These are phyloP conservation scores for Hyphopichia khmerensis DNA, from an alignment of 1,139 yeast genomes.

Conservation along the genomic window DNA sequence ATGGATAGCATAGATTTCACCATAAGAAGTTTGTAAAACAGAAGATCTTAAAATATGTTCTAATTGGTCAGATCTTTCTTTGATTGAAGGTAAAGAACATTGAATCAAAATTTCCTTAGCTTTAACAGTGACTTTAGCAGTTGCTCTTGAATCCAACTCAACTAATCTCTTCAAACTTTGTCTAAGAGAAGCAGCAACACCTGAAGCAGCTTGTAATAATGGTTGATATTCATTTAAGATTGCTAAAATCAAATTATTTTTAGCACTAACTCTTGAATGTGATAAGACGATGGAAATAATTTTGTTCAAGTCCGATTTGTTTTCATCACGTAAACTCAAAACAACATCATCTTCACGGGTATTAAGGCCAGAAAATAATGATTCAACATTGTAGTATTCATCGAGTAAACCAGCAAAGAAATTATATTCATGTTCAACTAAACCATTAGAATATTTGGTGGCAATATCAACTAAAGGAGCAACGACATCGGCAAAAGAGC, in stretches of 20 bases:
- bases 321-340: constrained; percentile 80
- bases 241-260: constrained; percentile 85
- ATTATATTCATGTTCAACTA: constrained; percentile 77
- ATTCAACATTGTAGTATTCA: constrained; percentile 76
- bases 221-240: constrained; percentile 82
- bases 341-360: constrained; percentile 85
- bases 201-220: constrained; percentile 62
- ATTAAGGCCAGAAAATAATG: constrained; percentile 70
- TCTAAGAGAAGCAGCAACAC: constrained; percentile 69
- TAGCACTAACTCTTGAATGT: constrained; percentile 90
- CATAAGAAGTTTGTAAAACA: constrained; percentile 85
- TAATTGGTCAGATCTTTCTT: constrained; percentile 94
- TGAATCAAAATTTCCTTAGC: constrained; percentile 96
- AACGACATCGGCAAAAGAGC: constrained; percentile 53
- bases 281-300: constrained; percentile 78
- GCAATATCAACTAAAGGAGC: constrained; percentile 77
- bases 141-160: constrained; percentile 82
- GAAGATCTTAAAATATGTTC: constrained; percentile 93
- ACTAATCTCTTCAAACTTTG: constrained; percentile 74
- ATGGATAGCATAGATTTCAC: constrained; percentile 75
- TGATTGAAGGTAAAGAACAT: constrained; percentile 92
- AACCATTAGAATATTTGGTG: constrained; percentile 67
- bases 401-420: constrained; percentile 69
- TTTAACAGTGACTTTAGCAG: constrained; percentile 93
- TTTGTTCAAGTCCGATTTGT: constrained; percentile 69